phyloP scores from a whole-genome alignment of 805 yeast genomes.

The Yamadazyma olivae region DNA sequence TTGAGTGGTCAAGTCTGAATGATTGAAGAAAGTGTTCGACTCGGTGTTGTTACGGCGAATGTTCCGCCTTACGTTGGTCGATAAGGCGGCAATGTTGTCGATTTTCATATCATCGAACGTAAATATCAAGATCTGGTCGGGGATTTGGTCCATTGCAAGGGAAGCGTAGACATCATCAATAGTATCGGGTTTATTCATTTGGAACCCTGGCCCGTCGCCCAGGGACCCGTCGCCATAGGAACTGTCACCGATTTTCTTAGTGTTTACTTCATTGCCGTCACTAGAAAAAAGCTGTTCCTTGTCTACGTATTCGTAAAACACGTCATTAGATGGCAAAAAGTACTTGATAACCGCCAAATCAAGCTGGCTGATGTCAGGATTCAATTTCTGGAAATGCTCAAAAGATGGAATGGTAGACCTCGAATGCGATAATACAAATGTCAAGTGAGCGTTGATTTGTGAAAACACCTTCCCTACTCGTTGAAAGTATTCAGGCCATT shows the following conservation, averaged over 20 bases:
- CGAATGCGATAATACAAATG: conserved; percentile 36
- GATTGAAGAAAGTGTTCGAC: conserved; percentile 9
- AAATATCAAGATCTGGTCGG: conserved; percentile 44
- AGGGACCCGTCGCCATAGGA: too few relatives aligned
- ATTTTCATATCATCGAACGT: conserved; percentile 72
- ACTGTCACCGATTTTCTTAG: conserved; percentile 15
- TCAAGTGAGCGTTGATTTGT: conserved; percentile 36
- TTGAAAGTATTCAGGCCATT: conserved; percentile 13
- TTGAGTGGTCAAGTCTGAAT: conserved; percentile 18
- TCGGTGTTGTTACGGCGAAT: conserved; percentile 5
- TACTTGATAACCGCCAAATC: conserved; percentile 66
- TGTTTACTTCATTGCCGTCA: conserved; percentile 13
- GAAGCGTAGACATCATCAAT: conserved; percentile 55
- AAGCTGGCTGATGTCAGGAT: conserved; percentile 29
- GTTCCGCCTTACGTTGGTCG: conserved; percentile 19
- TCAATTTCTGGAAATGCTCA: conserved; percentile 28
- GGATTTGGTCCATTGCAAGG: conserved; percentile 48
- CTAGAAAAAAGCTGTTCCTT: conserved; percentile 58
- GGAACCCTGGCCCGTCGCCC: conserved; percentile 33
- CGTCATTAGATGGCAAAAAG: conserved; percentile 65
- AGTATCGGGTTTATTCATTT: conserved; percentile 26
- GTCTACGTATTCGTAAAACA: conserved; percentile 70
- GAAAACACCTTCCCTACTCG: conserved; percentile 18
- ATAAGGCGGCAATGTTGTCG: conserved; percentile 40
- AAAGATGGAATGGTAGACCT: conserved; percentile 29